Base-by-base conservation (phyloP, 257 asterid species). In the Solanum sitiens region DNA sequence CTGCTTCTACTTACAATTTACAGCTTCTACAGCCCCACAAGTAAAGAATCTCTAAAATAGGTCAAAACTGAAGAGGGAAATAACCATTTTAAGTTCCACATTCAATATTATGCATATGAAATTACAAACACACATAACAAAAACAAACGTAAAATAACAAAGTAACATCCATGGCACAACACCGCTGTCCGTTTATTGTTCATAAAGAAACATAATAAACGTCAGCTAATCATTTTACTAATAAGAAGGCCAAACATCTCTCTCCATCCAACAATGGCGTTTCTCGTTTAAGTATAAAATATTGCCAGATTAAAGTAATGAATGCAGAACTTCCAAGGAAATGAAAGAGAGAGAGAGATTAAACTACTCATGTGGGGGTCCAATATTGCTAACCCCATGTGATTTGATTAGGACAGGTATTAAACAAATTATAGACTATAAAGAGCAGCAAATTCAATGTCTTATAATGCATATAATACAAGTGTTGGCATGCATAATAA, bases 331-430 rank as follows among this genome's bases (percentile, higher is more conserved):
- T 83, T 87, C 87, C 86, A 85, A 89, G 75, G 91, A 87, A 87
- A 83, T 79, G 80, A 84, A 87, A 30, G 73, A 27, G 35, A 35
- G 37, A 32, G 33, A 37, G 87, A 92, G 88, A 85, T 83, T 91
- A 89, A 91, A 93, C 85, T 90, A 93, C 90, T 86, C 88, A 89
- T 88, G 93, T 87, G 91, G 87, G 92, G 95, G 93, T 91, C 96
- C 98, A 92, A 91, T 91, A 85, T 93, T 89, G 89, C 90, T 84
- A 89, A 74, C 90, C 94, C 96, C 98, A 95, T 94, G 98, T 95
- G 99, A 92, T 85, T 93, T 91, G 98, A 94, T 94, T 93, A 93
- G 92, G 95, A 93, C 93, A 93, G 87, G 83, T 89, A 93, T 86
- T 94, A 92, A 79, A 90, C 82, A 47, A 93, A 25, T 87, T 89